A percentile compares a stretch with the other conserved stretches of the same genome.
Evolutionary conservation across 768 basidiomycete species (phyloP).

Genomic region (Plicaturopsis crispa): DNA sequence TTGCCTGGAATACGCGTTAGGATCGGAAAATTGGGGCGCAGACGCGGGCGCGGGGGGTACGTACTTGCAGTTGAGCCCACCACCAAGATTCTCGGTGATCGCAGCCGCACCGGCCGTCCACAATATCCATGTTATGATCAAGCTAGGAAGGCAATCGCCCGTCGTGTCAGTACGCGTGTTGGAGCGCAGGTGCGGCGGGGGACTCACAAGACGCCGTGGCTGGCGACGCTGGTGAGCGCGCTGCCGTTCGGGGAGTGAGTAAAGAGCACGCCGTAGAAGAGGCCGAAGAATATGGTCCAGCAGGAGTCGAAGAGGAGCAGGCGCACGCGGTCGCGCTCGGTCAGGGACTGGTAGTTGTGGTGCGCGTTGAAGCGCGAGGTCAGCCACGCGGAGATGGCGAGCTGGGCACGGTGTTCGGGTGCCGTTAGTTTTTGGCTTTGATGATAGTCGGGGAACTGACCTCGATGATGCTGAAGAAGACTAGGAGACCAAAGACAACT

Average conservation of each 20-base stretch:
- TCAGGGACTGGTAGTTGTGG: constrained; percentile 39
- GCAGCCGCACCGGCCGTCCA: constrained; percentile 73
- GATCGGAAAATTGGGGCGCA: not conserved
- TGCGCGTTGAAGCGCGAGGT: constrained; percentile 49
- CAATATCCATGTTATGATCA: constrained; percentile 66
- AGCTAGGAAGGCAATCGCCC: constrained; percentile 24
- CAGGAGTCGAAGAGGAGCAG: constrained; percentile 64
- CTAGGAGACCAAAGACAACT: constrained; percentile 47
- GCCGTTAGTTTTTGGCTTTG: not conserved
- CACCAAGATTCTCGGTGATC: constrained; percentile 58
- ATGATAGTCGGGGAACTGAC: constrained; percentile 23
- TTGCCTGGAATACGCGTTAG: not conserved
- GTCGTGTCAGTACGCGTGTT: not conserved
- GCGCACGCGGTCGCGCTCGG: constrained; percentile 54
- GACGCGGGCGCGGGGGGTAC: constrained; percentile 12
- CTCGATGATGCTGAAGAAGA: constrained; percentile 62
- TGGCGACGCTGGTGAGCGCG: constrained; percentile 50
- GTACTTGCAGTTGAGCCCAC: constrained; percentile 63
- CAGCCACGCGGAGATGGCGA: constrained; percentile 70
- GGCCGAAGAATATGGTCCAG: constrained; percentile 59
- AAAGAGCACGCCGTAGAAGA: constrained; percentile 49
- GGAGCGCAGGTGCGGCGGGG: constrained; percentile 3
- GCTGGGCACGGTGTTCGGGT: constrained; percentile 24
- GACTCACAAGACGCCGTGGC: constrained; percentile 59
- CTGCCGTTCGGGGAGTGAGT: constrained; percentile 38